phyloP scores from a whole-genome alignment of 257 asterid genomes.

The Verbena officinalis region DNA sequence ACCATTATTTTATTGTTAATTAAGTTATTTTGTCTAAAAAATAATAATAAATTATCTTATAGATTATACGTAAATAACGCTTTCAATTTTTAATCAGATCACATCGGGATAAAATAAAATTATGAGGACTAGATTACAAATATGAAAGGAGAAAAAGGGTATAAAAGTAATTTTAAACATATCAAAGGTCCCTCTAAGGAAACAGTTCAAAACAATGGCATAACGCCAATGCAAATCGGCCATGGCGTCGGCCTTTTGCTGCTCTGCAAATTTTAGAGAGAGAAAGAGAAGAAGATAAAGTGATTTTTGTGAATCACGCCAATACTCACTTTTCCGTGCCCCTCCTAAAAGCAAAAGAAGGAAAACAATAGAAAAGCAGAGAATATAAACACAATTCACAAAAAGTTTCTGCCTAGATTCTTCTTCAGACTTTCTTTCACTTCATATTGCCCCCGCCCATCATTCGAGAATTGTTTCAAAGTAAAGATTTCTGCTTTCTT shows the following conservation, averaged over 20 bases:
- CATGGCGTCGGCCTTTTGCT: conserved; percentile 39
- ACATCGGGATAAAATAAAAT: neutral
- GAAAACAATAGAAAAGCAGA: conserved; percentile 23
- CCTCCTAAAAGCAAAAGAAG: conserved; percentile 42
- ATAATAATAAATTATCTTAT: too few relatives aligned
- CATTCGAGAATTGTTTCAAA: conserved; percentile 21
- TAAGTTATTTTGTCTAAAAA: too few relatives aligned
- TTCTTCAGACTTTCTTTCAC: conserved; percentile 35
- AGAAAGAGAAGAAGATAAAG: conserved; percentile 34
- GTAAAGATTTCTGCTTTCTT: conserved; percentile 34
- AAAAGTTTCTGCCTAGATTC: conserved; percentile 44
- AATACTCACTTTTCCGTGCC: conserved; percentile 39
- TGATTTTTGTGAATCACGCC: conserved; percentile 49
- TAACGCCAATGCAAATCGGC: conserved; percentile 33
- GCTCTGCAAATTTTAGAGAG: conserved; percentile 32
- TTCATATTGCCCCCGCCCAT: conserved; percentile 35
- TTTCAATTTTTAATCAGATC: neutral
- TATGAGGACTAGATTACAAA: neutral
- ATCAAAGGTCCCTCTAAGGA: conserved; percentile 11
- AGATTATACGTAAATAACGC: too few relatives aligned
- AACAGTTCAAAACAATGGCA: conserved; percentile 37
- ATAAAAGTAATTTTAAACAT: conserved; percentile 13
- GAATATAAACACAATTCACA: conserved; percentile 31
- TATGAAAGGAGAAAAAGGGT: conserved; percentile 10
- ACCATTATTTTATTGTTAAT: too few relatives aligned